Percentiles rank a stretch among this genome's conserved stretches.
These are phyloP conservation scores for Abrus precatorius DNA, from an alignment of 306 rosid genomes.

Conservation along the genomic window DNA sequence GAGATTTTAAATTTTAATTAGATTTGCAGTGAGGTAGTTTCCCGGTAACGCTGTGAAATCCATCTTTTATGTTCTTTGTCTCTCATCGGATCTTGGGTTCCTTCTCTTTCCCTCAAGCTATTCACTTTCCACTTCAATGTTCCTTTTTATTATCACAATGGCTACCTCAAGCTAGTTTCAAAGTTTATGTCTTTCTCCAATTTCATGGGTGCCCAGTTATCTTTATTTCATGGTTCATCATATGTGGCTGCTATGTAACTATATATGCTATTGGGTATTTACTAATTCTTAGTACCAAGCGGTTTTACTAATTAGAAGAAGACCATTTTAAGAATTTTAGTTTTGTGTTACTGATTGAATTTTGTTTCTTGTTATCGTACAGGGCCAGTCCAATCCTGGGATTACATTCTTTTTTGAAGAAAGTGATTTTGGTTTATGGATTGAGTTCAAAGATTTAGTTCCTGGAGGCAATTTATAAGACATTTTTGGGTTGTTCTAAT, in stretches of 20 bases:
- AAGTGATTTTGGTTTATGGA: conserved; percentile 44
- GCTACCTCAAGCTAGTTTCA: conserved; percentile 28
- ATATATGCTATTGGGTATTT: conserved; percentile 26
- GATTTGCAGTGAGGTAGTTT: conserved; percentile 50
- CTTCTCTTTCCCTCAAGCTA: conserved; percentile 59
- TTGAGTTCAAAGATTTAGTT: conserved; percentile 39
- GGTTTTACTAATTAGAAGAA: neutral
- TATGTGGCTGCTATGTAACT: conserved; percentile 23
- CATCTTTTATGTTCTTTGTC: conserved; percentile 47
- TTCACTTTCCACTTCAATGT: conserved; percentile 27
- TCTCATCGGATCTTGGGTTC: conserved; percentile 75
- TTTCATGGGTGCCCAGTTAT: conserved; percentile 31
- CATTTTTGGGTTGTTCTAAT: conserved; percentile 23
- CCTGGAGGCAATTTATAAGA: conserved; percentile 21
- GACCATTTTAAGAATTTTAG: neutral
- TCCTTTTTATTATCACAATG: neutral
- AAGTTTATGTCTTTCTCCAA: conserved; percentile 8
- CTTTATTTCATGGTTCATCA: conserved; percentile 32
- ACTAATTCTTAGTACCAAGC: neutral
- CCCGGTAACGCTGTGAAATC: conserved; percentile 50
- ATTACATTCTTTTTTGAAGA: neutral
- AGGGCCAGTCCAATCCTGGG: conserved; percentile 46
- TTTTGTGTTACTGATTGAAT: conserved; percentile 12
- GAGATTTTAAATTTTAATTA: conserved; percentile 16
- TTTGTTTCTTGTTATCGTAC: conserved; percentile 45